These are phyloP conservation scores for Cucurbita argyrosperma DNA, from an alignment of 306 rosid genomes.

Conservation along the genomic window DNA sequence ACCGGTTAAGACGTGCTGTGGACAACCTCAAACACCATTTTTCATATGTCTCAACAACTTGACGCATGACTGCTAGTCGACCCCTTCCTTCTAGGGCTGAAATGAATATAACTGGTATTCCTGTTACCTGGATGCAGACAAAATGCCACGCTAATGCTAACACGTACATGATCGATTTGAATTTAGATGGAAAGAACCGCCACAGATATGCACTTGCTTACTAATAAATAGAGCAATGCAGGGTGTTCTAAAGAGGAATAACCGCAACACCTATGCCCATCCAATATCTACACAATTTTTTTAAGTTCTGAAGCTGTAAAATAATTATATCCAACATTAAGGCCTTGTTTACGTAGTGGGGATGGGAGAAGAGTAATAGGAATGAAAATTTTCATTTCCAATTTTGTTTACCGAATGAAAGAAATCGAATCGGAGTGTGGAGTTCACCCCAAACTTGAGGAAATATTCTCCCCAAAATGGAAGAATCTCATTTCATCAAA, in stretches of 20 bases:
- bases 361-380: neutral
- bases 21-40: slow-evolving; percentile 82
- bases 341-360: neutral
- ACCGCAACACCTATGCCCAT: neutral
- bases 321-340: neutral
- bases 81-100: slow-evolving; percentile 92
- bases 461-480: neutral
- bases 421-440: neutral
- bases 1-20: slow-evolving; percentile 84
- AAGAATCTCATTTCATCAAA: neutral
- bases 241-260: neutral
- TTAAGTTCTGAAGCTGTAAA: neutral
- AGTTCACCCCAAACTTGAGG: neutral
- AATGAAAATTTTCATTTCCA: neutral
- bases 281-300: neutral
- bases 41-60: slow-evolving; percentile 58
- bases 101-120: slow-evolving; percentile 77
- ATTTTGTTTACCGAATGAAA: neutral
- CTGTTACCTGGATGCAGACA: slow-evolving; percentile 42
- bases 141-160: too few relatives aligned
- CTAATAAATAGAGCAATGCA: neutral
- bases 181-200: neutral
- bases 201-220: neutral
- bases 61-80: slow-evolving; percentile 41
- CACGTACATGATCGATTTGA: neutral